Percentiles rank a stretch among this genome's conserved stretches.
phyloP scores from a whole-genome alignment of 352 stramenopile species.

The Phytophthora cryptogea region DNA sequence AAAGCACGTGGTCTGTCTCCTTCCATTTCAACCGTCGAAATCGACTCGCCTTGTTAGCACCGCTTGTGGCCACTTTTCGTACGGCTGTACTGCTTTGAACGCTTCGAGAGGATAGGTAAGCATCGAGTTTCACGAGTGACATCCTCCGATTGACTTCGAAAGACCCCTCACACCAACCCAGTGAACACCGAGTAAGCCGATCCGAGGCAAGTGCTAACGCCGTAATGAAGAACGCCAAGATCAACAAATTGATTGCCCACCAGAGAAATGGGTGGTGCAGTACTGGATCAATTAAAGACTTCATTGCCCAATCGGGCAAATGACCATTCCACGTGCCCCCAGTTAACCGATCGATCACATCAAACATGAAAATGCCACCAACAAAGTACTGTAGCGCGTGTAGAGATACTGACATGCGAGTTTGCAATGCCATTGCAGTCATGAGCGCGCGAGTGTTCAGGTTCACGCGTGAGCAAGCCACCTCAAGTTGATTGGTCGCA shows the following conservation, averaged over 20 bases:
- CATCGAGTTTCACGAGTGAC: conserved; percentile 33
- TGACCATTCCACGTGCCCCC: conserved; percentile 92
- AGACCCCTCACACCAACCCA: conserved; percentile 89
- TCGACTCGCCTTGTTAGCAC: conserved; percentile 59
- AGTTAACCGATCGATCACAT: conserved; percentile 94
- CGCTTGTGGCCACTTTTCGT: conserved; percentile 22
- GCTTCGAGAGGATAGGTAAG: conserved; percentile 35
- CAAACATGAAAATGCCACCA: conserved; percentile 92
- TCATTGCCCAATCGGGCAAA: conserved; percentile 74
- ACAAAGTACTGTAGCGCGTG: conserved; percentile 94
- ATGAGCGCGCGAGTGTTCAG: conserved; percentile 90
- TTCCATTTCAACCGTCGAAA: conserved; percentile 90
- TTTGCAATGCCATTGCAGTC: conserved; percentile 72
- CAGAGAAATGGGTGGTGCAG: conserved; percentile 64
- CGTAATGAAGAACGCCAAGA: conserved; percentile 68
- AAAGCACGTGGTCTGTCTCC: conserved; percentile 85
- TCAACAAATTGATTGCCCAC: conserved; percentile 92
- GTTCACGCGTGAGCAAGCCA: conserved; percentile 88
- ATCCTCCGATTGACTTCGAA: conserved; percentile 68
- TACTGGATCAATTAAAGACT: conserved; percentile 46
- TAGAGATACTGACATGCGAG: conserved; percentile 71
- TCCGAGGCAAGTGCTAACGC: conserved; percentile 53
- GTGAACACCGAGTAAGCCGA: conserved; percentile 52
- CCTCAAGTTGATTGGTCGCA: conserved; percentile 89
- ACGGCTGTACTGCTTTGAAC: conserved; percentile 30